phyloP scores from a whole-genome alignment of 2,329 filamentous ascomycete species.

The Incumbomyces delicatus region DNA sequence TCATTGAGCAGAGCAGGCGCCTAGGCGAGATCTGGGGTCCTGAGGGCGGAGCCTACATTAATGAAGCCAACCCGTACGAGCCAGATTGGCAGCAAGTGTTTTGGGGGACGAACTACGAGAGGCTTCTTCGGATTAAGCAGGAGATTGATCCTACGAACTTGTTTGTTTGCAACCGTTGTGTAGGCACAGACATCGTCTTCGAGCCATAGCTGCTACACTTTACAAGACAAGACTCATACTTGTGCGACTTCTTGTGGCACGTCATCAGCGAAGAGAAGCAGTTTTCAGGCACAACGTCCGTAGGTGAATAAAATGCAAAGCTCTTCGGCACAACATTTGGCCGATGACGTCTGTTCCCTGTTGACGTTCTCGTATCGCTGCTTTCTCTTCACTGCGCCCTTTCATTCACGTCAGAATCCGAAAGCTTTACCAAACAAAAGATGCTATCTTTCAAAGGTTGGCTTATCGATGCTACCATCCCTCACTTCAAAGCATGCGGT shows the following conservation, averaged over 20 bases:
- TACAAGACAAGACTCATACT: background rate
- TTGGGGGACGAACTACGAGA: slow-evolving; percentile 34
- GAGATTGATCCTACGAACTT: slow-evolving; percentile 39
- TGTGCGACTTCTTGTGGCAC: no score
- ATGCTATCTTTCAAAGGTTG: no score
- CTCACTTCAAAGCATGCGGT: no score
- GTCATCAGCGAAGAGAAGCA: no score
- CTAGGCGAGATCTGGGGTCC: slow-evolving; percentile 22
- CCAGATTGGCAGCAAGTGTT: slow-evolving; percentile 24
- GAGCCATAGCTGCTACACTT: slow-evolving; percentile 12
- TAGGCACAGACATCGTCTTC: slow-evolving; percentile 29
- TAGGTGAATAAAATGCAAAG: no score
- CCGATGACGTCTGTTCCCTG: no score
- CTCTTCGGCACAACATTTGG: background rate
- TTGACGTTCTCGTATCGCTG: no score
- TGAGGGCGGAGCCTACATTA: slow-evolving; percentile 23
- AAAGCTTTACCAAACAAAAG: no score
- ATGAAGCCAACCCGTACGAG: slow-evolving; percentile 20
- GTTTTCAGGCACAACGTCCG: no score
- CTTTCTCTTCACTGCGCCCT: no score
- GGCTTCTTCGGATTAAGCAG: slow-evolving; percentile 37
- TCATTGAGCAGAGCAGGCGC: slow-evolving; percentile 22
- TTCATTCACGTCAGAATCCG: no score
- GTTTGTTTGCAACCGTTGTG: slow-evolving; percentile 41
- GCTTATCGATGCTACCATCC: no score